Percentiles rank a stretch among this genome's conserved stretches.
Evolutionary conservation across 768 basidiomycete genomes (phyloP).

Genomic region (Imleria badia): DNA sequence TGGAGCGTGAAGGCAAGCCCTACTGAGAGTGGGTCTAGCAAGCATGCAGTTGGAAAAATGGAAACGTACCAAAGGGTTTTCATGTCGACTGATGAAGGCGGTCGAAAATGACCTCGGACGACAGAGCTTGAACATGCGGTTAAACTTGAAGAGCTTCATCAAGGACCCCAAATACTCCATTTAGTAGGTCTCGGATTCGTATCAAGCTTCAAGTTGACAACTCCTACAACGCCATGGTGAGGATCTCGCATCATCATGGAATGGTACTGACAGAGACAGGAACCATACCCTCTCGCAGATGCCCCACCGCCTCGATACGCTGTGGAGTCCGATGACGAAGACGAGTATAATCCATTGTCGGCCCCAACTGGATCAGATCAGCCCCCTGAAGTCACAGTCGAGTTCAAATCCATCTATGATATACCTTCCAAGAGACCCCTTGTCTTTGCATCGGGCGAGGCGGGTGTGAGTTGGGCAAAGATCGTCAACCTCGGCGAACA

Average conservation of each 20-base stretch:
- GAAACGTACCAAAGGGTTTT: conserved; percentile 53
- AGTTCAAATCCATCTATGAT: conserved; percentile 38
- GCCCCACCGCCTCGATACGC: conserved; percentile 57
- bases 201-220: too few species aligned
- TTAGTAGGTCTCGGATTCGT: too few species aligned
- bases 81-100: conserved; percentile 34
- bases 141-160: too few species aligned
- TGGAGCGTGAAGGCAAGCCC: conserved; percentile 34
- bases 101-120: conserved; percentile 20
- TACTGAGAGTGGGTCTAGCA: conserved; percentile 25
- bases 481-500: conserved; percentile 55
- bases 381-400: conserved; percentile 29
- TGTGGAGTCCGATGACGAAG: conserved; percentile 69
- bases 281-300: conserved; percentile 57
- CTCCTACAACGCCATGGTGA: conserved; percentile 16
- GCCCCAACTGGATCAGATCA: conserved; percentile 6
- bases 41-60: neutral
- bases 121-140: conserved; percentile 13
- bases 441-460: conserved; percentile 47
- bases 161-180: too few species aligned
- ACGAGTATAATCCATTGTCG: conserved; percentile 50
- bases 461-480: conserved; percentile 49
- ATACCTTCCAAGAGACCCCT: conserved; percentile 31
- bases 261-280: conserved; percentile 32
- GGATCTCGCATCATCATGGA: neutral